Evolutionary conservation across 495 filamentous ascomycete genomes (phyloP), one percentile per base, ranked within the genome.

Genomic region (Aspergillus asperescens): DNA sequence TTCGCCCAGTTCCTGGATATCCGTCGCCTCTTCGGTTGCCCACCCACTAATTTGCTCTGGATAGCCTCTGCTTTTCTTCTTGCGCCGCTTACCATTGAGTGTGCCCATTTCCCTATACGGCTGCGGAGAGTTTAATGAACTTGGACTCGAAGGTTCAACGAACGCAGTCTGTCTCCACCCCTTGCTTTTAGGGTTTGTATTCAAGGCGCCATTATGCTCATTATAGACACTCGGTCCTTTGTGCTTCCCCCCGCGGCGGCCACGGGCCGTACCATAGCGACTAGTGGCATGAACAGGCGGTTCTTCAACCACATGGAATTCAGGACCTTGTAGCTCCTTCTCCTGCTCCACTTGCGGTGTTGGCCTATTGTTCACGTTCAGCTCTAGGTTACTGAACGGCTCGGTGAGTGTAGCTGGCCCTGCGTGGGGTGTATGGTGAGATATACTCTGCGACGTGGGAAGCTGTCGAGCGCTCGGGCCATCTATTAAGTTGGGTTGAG

Each of bases 11-110:
- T 92, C 92, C 68, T 96, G 92, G n/a, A 95, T 90, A 67, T 98
- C 93, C 2, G 90, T 95, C 20, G 90, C 90, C 67, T 96, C 91
- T 64, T 95, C 93, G 0, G 92, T 96, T 32, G 89, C 90, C 93
- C 93, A 98, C 10, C 90, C 93, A 70, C 87, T 95, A 16, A 87
- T 79, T 55, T 85, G 77, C 19, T 80, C 79, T 9, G 74, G 72
- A 22, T 77, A 75, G 44, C 73, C 65, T 25, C 74, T 71, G 51
- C 75, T 73, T 60, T 71, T 77, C 64, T 76, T 79, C 78, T 62
- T 84, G 64, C 58, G 77, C 69, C 65, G 77, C 70, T 68, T 62
- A 19, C 63, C 57, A 53, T 60, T 66, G 35, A 60, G 45, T 15
- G 46, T 22, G n/a, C 48, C 46, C n/a, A 39, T 43, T 27, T 64